phyloP scores from a whole-genome alignment of 768 basidiomycete genomes.

The Paxillus involutus region DNA sequence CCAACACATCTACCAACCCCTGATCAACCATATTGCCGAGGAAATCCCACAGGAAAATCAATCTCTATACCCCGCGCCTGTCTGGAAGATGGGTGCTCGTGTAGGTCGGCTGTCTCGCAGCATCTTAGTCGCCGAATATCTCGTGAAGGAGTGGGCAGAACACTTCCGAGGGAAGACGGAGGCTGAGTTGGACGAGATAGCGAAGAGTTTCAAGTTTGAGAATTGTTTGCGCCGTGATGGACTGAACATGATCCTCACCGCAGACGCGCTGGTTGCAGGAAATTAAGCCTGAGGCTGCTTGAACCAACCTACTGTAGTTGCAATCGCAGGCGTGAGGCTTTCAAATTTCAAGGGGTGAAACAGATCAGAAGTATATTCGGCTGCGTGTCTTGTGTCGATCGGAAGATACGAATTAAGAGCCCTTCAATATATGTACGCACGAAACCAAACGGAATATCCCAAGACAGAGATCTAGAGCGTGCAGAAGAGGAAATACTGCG shows the following conservation, averaged over 20 bases:
- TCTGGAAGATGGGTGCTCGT: conserved; percentile 60
- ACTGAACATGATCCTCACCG: conserved; percentile 55
- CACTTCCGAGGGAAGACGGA: conserved; percentile 60
- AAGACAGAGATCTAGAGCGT: no score
- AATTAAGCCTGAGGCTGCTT: conserved; percentile 1
- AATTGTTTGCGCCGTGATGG: conserved; percentile 68
- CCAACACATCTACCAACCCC: conserved; percentile 59
- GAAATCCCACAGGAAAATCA: conserved; percentile 54
- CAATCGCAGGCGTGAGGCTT: no score
- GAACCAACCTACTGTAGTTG: no score
- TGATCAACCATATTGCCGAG: conserved; percentile 58
- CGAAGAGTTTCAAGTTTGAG: conserved; percentile 72
- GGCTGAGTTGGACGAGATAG: conserved; percentile 67
- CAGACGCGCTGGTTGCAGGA: conserved; percentile 26
- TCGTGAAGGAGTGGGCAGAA: conserved; percentile 73
- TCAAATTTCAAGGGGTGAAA: no score
- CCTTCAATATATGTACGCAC: no score
- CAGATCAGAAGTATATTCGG: no score
- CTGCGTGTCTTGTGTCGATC: no score
- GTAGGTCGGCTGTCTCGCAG: conserved; percentile 61
- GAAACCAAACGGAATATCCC: background rate
- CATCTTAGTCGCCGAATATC: conserved; percentile 69
- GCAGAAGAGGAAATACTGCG: no score
- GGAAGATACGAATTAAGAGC: no score
- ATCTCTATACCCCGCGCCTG: conserved; percentile 59